Evolutionary conservation across 2,329 filamentous ascomycete species (phyloP).

Genomic region (Clathrospora elynae): DNA sequence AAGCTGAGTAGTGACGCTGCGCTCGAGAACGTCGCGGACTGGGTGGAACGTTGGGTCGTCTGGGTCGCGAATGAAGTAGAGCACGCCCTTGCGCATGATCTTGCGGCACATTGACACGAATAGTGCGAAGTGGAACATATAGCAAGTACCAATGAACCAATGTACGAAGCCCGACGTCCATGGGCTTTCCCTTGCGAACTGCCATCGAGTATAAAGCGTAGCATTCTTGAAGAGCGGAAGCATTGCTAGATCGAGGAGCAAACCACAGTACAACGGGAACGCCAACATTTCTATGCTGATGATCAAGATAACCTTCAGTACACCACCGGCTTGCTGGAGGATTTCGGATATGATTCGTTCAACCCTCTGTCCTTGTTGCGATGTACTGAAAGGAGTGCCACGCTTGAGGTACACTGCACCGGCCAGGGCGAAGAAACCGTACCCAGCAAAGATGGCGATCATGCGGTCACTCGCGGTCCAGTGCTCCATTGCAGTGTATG

Average conservation of each 20-base stretch:
- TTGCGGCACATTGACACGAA: slow-evolving; percentile 99
- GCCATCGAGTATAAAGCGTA: slow-evolving; percentile 74
- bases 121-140: slow-evolving; percentile 99
- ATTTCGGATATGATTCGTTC: slow-evolving; percentile 82
- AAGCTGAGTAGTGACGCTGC: slow-evolving; percentile 88
- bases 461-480: slow-evolving; percentile 61
- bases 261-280: slow-evolving; percentile 93
- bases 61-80: slow-evolving; percentile 97
- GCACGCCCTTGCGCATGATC: slow-evolving; percentile 91
- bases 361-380: slow-evolving; percentile 59
- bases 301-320: slow-evolving; percentile 96
- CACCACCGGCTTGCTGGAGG: slow-evolving; percentile 90
- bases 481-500: slow-evolving; percentile 42
- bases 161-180: slow-evolving; percentile 94
- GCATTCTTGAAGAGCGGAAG: slow-evolving; percentile 86
- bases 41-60: slow-evolving; percentile 98
- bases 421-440: slow-evolving; percentile 73
- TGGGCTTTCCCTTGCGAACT: slow-evolving; percentile 78
- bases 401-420: slow-evolving; percentile 80
- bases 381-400: slow-evolving; percentile 69
- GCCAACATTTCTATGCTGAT: slow-evolving; percentile 99
- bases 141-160: slow-evolving; percentile 98
- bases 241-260: slow-evolving; percentile 85
- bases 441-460: slow-evolving; percentile 81
- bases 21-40: slow-evolving; percentile 92